These are phyloP conservation scores for Tillandsia fasciculata DNA, from an alignment of 176 grass and related monocot genomes.

Conservation along the genomic window DNA sequence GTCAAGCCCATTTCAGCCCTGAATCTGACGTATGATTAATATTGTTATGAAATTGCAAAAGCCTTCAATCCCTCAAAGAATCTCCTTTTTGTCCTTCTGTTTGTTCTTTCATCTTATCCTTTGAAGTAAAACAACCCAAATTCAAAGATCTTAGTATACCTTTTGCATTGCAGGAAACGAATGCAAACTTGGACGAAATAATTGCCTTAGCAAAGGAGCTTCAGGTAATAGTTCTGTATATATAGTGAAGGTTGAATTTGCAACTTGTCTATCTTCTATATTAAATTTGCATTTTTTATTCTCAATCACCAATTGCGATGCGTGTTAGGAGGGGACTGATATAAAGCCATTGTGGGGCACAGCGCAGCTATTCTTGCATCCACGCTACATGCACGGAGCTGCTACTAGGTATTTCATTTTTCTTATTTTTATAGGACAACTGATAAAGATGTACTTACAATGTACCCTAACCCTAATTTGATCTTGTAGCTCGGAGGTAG, in stretches of 20 bases:
- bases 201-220: conserved; percentile 79
- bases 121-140: neutral
- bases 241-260: conserved; percentile 8
- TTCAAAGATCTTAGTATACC: neutral
- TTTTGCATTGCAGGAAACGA: conserved; percentile 69
- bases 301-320: conserved; percentile 3
- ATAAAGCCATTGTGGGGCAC: conserved; percentile 83
- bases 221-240: conserved; percentile 41
- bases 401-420: conserved; percentile 66
- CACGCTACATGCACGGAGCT: conserved; percentile 85
- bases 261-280: neutral
- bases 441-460: neutral
- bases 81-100: too few species aligned
- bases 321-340: conserved; percentile 45
- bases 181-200: conserved; percentile 87
- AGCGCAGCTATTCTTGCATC: conserved; percentile 80
- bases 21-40: too few species aligned
- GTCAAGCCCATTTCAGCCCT: neutral
- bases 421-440: neutral
- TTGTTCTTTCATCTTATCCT: too few species aligned
- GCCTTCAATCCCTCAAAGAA: too few species aligned
- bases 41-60: too few species aligned
- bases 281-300: neutral
- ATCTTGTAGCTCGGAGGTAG: conserved; percentile 33
- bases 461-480: neutral